phyloP scores from a whole-genome alignment of 2,329 filamentous ascomycete species.

The Trichoderma sp. region DNA sequence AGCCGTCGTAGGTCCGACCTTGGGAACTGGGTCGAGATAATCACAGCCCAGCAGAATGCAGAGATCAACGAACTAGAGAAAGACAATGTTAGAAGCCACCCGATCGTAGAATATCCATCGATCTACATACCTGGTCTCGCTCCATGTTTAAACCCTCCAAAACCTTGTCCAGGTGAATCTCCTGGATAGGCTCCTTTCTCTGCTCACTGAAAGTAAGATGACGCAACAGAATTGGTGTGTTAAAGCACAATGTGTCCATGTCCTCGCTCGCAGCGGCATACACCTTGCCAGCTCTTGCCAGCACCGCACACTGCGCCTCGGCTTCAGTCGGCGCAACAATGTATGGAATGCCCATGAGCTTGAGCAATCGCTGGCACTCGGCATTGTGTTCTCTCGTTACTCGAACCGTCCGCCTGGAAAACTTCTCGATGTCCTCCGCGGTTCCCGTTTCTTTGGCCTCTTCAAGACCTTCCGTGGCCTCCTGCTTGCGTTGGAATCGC shows the following conservation, averaged over 20 bases:
- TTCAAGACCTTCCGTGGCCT: conserved; percentile 84
- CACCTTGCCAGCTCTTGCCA: conserved; percentile 89
- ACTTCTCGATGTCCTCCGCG: conserved; percentile 96
- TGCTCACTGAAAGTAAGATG: conserved; percentile 97
- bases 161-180: conserved; percentile 85
- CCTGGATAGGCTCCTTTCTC: conserved; percentile 94
- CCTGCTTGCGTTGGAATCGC: conserved; percentile 90
- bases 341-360: conserved; percentile 94
- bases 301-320: conserved; percentile 89
- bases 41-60: conserved; percentile 98
- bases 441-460: conserved; percentile 97
- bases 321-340: conserved; percentile 96
- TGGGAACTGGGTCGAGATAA: conserved; percentile 94
- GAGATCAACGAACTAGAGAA: conserved; percentile 77
- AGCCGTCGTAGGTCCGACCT: conserved; percentile 87
- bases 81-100: background rate
- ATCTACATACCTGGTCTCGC: conserved; percentile 65
- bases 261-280: conserved; percentile 96
- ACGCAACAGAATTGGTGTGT: conserved; percentile 83
- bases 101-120: background rate
- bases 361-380: conserved; percentile 86
- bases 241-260: conserved; percentile 98
- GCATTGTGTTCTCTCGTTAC: conserved; percentile 97
- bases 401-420: conserved; percentile 85
- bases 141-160: conserved; percentile 88